Base-by-base conservation (phyloP, 768 basidiomycete genomes). In the Boletellus emodensis region DNA sequence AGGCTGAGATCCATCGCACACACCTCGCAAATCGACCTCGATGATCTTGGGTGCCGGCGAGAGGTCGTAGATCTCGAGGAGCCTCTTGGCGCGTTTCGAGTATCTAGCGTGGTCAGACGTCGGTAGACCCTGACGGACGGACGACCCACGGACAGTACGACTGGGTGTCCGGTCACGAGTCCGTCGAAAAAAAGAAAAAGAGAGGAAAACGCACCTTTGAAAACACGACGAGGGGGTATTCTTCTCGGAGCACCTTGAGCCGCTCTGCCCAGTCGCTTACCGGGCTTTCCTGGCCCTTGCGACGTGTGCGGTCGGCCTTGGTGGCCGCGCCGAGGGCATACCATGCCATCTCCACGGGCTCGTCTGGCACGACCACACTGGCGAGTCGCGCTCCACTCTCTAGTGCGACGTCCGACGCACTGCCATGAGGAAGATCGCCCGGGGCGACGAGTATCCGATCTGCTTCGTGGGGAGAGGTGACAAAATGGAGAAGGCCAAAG, bases 21-120 rank as follows among this genome's bases (percentile, higher is more conserved):
- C 56, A 82, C 87, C 76, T 68, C 90, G 77, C 10, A 82, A 59
- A 66, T 92, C 88, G 20, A 91, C 85, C 60, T 92, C 89, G 28
- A 92, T 71, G 32, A 90, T 69, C 52, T 78, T 80, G 1, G 89
- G 86, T 2, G 79, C 61, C 0, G 90, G 89, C 13, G 71, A 65
- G 12, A 90, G 73, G 26, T 81, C 68, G 57, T 87, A 87, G 0
- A 65, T 68, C 30, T 73, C 73, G 4, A 92, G 73, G 6, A 91
- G 73, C n/a, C 70, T 61, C 54, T 64, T 71, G 41, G 44, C 73
- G 53, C 57, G 63, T 39, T n/a, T 67, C 44, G 63, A 72, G 53
- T 52, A 68, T 35, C 60, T 62, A 45, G 26, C 15, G 39, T 22
- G 44, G 18, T 36, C 15, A 46, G 6, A 32, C 33, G n/a, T 18